Evolutionary conservation across 2,329 filamentous ascomycete genomes (phyloP), one percentile per base, ranked within the genome.

Genomic region (Ophiostoma triangulosporum): DNA sequence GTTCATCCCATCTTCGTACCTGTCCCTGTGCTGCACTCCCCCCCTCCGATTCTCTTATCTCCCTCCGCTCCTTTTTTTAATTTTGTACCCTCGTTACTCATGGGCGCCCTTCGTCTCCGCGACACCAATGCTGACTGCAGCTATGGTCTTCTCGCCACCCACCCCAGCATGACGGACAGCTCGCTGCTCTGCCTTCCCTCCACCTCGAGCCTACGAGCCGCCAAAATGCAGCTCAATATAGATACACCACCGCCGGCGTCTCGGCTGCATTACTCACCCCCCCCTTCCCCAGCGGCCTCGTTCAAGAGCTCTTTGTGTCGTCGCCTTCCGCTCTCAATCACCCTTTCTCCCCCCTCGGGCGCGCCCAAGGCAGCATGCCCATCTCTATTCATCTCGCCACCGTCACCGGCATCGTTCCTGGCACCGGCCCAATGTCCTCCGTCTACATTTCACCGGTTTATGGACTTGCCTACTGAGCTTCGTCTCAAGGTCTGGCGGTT

Each of bases 401-500:
- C 24, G 22, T 51, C 20, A 15, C 49, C 32, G 33, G 26, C 22
- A 3, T 12, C n/a, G 22, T 51, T 24, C 11, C 33, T 51, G 33
- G 24, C 49, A 29, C 33, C 33, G n/a, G 20, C 26, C 4, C 20
- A 11, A n/a, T n/a, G 26, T 7, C 9, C 35, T 14, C n/a, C 27
- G 4, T 27, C 56, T 2, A 40, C 56, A 1, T 68, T 69, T 40
- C 57, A 56, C 4, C 48, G 54, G 9, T 69, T 69, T 43, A 58
- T 60, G 11, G 51, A 57, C 6, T 59, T 69, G 1, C 67, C 67
- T 12, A 52, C 65, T 5, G 67, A 69, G 56, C 57, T 69, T 24
- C 65, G 67, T 33, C 59, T 68, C 54, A 61, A 64, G 49, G 65
- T 69, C 50, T 69, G 66, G 67, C 54, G 61, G 20, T 55, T 60